These are phyloP conservation scores for Lyophyllum shimeji DNA, from an alignment of 768 basidiomycete genomes.

Conservation along the genomic window DNA sequence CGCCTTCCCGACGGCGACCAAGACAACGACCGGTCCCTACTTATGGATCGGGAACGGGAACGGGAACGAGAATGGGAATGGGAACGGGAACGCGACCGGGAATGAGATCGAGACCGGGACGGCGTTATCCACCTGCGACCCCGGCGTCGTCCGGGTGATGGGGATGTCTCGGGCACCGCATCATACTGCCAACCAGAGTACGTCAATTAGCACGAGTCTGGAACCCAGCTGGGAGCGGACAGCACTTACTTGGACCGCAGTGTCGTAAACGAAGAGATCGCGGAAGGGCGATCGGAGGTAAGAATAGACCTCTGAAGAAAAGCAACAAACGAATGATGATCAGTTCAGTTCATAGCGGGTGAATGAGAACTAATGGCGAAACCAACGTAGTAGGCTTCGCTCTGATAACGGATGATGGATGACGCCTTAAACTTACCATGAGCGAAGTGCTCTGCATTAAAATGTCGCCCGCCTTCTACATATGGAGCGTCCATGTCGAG, in stretches of 20 bases:
- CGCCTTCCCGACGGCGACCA: slow-evolving; percentile 35
- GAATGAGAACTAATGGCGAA: not conserved
- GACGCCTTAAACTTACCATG: slow-evolving; percentile 87
- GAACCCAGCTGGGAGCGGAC: not conserved
- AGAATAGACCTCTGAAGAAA: slow-evolving; percentile 72
- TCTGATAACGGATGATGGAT: too few relatives aligned
- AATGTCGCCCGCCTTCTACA: slow-evolving; percentile 51
- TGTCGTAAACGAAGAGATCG: slow-evolving; percentile 82
- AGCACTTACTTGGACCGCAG: slow-evolving; percentile 67
- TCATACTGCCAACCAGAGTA: slow-evolving; percentile 52
- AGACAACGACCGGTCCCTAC: slow-evolving; percentile 27
- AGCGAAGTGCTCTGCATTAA: slow-evolving; percentile 90
- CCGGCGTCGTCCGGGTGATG: slow-evolving; percentile 30
- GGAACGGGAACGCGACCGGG: slow-evolving; percentile 20
- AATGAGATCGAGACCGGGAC: slow-evolving; percentile 23
- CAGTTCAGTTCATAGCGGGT: not conserved
- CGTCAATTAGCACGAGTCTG: slow-evolving; percentile 9
- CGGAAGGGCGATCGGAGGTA: slow-evolving; percentile 88
- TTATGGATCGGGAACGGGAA: slow-evolving; percentile 19
- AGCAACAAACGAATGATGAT: slow-evolving; percentile 2
- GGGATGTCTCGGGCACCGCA: slow-evolving; percentile 39
- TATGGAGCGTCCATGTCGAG: slow-evolving; percentile 74
- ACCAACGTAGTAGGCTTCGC: not conserved
- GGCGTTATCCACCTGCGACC: slow-evolving; percentile 27
- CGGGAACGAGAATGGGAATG: slow-evolving; percentile 23